phyloP scores from a whole-genome alignment of 2,329 filamentous ascomycete genomes.

The Pseudogymnoascus sp. region DNA sequence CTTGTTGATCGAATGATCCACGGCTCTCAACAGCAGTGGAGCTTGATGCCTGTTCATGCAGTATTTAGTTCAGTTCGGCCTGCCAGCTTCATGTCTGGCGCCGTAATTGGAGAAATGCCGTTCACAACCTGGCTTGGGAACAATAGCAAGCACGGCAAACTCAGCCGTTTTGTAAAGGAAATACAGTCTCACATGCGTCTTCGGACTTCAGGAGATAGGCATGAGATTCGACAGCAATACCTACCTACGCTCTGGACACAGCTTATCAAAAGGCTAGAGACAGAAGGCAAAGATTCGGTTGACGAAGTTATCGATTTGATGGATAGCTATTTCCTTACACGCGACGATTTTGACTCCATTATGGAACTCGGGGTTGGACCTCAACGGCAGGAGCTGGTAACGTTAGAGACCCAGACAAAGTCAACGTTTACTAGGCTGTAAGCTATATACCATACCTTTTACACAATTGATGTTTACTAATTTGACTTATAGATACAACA shows the following conservation, averaged over 20 bases:
- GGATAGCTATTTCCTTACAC: constrained; percentile 93
- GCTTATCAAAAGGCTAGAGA: constrained; percentile 63
- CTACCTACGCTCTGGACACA: constrained; percentile 79
- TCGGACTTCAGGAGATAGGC: constrained; percentile 77
- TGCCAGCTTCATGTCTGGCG: constrained; percentile 77
- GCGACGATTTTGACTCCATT: constrained; percentile 90
- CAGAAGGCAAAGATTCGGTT: constrained; percentile 74
- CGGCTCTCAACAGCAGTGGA: constrained; percentile 96
- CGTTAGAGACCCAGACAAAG: constrained; percentile 79
- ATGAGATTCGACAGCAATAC: constrained; percentile 92
- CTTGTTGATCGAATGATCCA: constrained; percentile 97
- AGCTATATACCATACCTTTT: constrained; percentile 32
- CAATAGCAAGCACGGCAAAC: constrained; percentile 75
- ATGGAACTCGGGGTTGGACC: constrained; percentile 83
- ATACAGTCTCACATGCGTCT: constrained; percentile 97
- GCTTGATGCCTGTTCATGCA: constrained; percentile 91
- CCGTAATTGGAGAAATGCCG: constrained; percentile 57
- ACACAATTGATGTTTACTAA: background rate
- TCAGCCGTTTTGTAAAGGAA: constrained; percentile 78
- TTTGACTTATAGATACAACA: constrained; percentile 59
- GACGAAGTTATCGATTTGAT: constrained; percentile 83
- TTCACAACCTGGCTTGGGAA: constrained; percentile 95
- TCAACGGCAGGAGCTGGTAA: constrained; percentile 66
- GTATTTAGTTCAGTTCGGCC: constrained; percentile 92
- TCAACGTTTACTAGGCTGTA: constrained; percentile 80